These are phyloP conservation scores for Lactifluus hygrophoroides DNA, from an alignment of 768 basidiomycete species.

Conservation along the genomic window DNA sequence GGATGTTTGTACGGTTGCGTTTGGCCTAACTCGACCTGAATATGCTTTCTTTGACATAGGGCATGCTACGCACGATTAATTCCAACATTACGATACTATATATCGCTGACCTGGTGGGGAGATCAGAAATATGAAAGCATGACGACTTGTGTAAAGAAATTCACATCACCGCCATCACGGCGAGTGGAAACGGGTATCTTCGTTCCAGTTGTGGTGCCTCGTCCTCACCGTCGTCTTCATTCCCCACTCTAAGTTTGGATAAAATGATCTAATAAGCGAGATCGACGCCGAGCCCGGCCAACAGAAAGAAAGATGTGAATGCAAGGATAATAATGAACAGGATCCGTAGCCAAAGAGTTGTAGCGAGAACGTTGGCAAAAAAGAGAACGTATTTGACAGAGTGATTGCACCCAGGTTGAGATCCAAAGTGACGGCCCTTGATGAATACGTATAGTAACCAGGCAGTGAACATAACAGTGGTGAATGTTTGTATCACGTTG, in stretches of 20 bases:
- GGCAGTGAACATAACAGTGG: too few relatives aligned
- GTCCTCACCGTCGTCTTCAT: background rate
- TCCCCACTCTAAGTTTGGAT: too few relatives aligned
- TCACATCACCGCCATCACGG: too few relatives aligned
- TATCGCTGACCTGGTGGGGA: background rate
- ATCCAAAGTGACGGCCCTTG: too few relatives aligned
- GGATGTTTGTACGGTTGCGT: background rate
- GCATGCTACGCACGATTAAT: background rate
- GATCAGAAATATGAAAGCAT: background rate
- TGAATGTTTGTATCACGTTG: too few relatives aligned
- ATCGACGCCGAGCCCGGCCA: background rate
- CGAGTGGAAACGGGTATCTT: too few relatives aligned
- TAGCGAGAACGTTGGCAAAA: background rate
- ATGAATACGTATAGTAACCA: too few relatives aligned
- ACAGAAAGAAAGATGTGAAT: background rate
- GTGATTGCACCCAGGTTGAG: too few relatives aligned
- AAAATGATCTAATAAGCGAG: background rate
- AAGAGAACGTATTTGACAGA: background rate
- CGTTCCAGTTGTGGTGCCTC: too few relatives aligned
- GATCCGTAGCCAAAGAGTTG: background rate
- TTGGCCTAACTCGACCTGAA: background rate
- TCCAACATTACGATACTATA: constrained; percentile 4
- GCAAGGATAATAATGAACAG: background rate
- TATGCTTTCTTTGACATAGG: background rate
- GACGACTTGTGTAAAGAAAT: too few relatives aligned